Evolutionary conservation across 2,329 filamentous ascomycete species (phyloP), one percentile per base, ranked within the genome.

Genomic region (Neophaeococcomyces aloes): DNA sequence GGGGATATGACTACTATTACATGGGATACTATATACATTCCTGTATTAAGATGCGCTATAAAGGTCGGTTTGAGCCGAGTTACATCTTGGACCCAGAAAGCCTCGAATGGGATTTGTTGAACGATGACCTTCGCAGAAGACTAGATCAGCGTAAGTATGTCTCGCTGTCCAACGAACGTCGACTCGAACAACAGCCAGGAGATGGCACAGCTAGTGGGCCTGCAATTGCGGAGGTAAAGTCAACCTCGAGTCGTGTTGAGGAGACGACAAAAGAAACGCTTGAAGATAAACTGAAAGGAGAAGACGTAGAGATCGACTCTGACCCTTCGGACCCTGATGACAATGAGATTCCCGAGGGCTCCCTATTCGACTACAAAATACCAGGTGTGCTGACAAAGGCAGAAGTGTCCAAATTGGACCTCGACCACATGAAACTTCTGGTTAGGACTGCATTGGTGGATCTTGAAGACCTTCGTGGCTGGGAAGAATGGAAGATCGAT

Each of bases 21-120:
- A 80, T 81, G 78, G 78, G 77, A 10, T 80, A 70, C 59, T 81
- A 81, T 56, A 81, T 81, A 48, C 77, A 79, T 53, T 65, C 62
- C 2, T 71, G 68, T 49, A 61, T 64, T 35, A 72, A 72, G 52
- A 72, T 72, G 69, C 65, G 66, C 17, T 72, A 72, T 57, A 72
- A 72, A 51, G 67, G 56, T 30, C 55, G 56, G 3, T 72, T 66
- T 51, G 49, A 58, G n/a, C 69, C 69, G 3, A 66, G 68, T 48
- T 65, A 68, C 46, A 56, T 72, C n/a, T 59, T 71, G 29, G 68
- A 71, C 49, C 68, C 68, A 1, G 66, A 70, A 55, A 64, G 57
- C n/a, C 49, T 62, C 42, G 54, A 56, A 21, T 72, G 68, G 68
- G 58, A 68, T 34, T 60, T 61, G 1, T 59, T 70, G 7, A 65